A percentile compares a stretch with the other conserved stretches of the same genome.
Conservation (phyloP, 768 basidiomycete species). For the Pulveroboletus sp. region DNA sequence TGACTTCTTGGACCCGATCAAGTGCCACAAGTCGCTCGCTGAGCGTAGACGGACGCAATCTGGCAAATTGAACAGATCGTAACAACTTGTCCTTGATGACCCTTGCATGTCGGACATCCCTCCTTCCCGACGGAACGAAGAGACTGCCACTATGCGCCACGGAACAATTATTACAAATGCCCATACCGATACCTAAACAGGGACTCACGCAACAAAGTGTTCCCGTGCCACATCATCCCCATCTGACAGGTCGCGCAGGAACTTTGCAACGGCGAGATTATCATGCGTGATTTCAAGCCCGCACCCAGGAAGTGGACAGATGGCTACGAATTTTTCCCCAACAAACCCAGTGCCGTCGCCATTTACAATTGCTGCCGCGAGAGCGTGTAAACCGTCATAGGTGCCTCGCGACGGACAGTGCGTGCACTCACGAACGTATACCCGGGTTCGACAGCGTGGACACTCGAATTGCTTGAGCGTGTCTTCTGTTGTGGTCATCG, state of each 20-base stretch:
- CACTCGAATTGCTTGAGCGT: slow-evolving; percentile 29
- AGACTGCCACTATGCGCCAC: slow-evolving; percentile 31
- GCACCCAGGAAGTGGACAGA: slow-evolving; percentile 39
- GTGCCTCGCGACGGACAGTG: neutral
- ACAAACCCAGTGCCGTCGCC: slow-evolving; percentile 43
- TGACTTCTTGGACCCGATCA: slow-evolving; percentile 22
- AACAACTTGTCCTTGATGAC: slow-evolving; percentile 27
- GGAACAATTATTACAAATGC: neutral
- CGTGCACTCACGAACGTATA: slow-evolving; percentile 30
- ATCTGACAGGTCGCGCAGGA: slow-evolving; percentile 37
- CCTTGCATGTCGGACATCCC: slow-evolving; percentile 26
- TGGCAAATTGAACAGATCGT: slow-evolving; percentile 19
- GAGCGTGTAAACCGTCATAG: neutral
- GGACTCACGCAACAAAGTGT: slow-evolving; percentile 35
- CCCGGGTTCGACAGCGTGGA: slow-evolving; percentile 31
- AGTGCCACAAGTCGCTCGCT: slow-evolving; percentile 23
- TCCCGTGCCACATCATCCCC: slow-evolving; percentile 15
- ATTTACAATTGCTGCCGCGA: slow-evolving; percentile 37
- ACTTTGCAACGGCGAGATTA: slow-evolving; percentile 39
- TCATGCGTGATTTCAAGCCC: slow-evolving; percentile 37
- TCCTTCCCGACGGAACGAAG: slow-evolving; percentile 23
- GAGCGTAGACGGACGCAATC: neutral
- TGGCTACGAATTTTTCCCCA: slow-evolving; percentile 35
- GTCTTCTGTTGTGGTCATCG: slow-evolving; percentile 21
- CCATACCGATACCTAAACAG: neutral